Conservation (phyloP, 1,139 yeast species). For the Saccharomyces hybrid region DNA sequence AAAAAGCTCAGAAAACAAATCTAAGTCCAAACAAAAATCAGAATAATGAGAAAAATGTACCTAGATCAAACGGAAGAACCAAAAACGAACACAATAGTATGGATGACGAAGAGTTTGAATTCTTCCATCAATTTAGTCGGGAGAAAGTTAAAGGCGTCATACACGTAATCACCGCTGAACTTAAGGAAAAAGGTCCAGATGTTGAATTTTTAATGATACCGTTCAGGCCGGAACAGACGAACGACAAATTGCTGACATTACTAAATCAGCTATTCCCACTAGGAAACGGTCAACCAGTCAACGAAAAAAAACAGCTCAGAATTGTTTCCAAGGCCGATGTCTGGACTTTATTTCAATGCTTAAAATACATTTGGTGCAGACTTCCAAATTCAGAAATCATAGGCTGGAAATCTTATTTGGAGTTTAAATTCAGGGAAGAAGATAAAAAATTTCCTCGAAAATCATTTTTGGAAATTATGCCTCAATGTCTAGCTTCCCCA, state of each 20-base stretch:
- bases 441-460: conserved; percentile 58
- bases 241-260: conserved; percentile 46
- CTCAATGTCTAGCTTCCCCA: conserved; percentile 72
- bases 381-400: conserved; percentile 72
- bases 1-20: background rate
- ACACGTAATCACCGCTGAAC: conserved; percentile 57
- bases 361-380: conserved; percentile 83
- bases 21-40: background rate
- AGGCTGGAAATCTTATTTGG: conserved; percentile 78
- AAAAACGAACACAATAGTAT: conserved; percentile 6
- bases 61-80: background rate
- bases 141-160: conserved; percentile 57
- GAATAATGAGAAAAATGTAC: background rate
- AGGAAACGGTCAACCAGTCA: conserved; percentile 40
- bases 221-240: conserved; percentile 58
- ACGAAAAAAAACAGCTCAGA: conserved; percentile 35
- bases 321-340: conserved; percentile 47
- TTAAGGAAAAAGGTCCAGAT: conserved; percentile 46
- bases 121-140: conserved; percentile 48
- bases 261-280: conserved; percentile 46
- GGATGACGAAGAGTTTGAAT: conserved; percentile 32
- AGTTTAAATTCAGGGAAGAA: conserved; percentile 58
- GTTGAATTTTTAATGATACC: conserved; percentile 63
- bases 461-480: conserved; percentile 76
- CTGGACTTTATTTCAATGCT: conserved; percentile 60